Evolutionary conservation across 2,329 filamentous ascomycete species (phyloP), one percentile per base, ranked within the genome.

Genomic region (Fusarium sambucinum): DNA sequence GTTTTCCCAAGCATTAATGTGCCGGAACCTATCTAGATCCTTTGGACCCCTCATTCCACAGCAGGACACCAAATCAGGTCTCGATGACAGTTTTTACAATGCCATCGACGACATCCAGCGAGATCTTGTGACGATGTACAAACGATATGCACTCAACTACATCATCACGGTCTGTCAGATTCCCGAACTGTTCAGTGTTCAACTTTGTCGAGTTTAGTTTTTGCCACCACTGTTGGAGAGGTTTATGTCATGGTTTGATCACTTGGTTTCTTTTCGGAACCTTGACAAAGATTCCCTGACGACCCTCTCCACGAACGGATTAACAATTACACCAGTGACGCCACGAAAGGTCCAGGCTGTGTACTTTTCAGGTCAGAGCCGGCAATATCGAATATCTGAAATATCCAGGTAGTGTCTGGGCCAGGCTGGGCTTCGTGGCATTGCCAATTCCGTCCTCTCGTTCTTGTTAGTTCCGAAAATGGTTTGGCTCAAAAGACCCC

Each of bases 21-120:
- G 25, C 17, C 16, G 33, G 13, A 27, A 12, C 17, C 23, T 45
- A 25, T n/a, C n/a, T n/a, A 30, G 17, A 29, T 16, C 1, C 14
- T 14, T 5, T 53, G 19, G 29, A 33, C 40, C 35, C 52, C 2
- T 47, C 61, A 64, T 64, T 64, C 45, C 61, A 59, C 5, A n/a
- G 21, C 21, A 3, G 7, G 12, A n/a, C n/a, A 12, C 35, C 13
- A 9, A 55, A 17, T 23, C 12, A 3, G 16, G 35, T n/a, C 33
- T 47, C 59, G 59, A 59, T 59, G 46, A n/a, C 16, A 40, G 41
- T 47, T 59, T 11, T 30, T n/a, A 16, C 9, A 11, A 7, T 13
- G 19, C 51, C 29, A 63, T 64, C 33, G 52, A 40, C n/a, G 35
- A 59, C 42, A 19, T 10, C 17, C 3, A 21, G 19, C 1, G 10